Base-by-base conservation (phyloP, 345 rosid genomes). In the Boechera retrofracta region DNA sequence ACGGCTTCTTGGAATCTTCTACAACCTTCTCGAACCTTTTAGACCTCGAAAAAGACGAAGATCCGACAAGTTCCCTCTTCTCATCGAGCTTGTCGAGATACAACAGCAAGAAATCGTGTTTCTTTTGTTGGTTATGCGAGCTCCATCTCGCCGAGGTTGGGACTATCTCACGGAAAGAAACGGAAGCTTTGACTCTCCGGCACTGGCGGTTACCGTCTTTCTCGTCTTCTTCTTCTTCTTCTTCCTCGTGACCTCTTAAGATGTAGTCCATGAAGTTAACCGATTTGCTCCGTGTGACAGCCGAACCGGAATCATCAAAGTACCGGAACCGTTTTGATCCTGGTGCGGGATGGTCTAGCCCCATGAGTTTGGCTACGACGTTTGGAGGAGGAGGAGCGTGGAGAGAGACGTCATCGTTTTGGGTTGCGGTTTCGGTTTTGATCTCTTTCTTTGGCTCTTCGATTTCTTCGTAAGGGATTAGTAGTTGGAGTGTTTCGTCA, bases 251-350 rank as follows among this genome's bases (percentile, higher is more conserved):
- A 21, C 74, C 67, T 62, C 87, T 78, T 64, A 86, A 68, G 72
- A 91, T 67, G 57, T 91, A 90, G 72, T 94, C 98, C 92, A 90
- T 81, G 81, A 92, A 94, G 73, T 90, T 92, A 75, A 89, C 98
- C 12, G 97, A 94, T 86, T 87, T 81, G 71, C 97, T 90, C 51
- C 97, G 80, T 1, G 86, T 32, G 26, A 92, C 91, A 9, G 81
- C 66, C 5, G 86, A 84, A 6, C 89, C 83, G 36, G 71, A 38
- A 49, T 77, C 81, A 18, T 82, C 66, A 47, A 73, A 67, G 58
- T 80, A 79, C 2, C 86, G 84, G 39, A 77, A 67, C 82, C 79
- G 79, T 64, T 70, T 79, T 56, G 83, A 65, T 21, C 81, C 86
- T 6, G 92, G 95, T 78, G 86, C 63, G 0, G 97, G 85, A 24